Evolutionary conservation across 768 basidiomycete species (phyloP), one percentile per base, ranked within the genome.

Genomic region (Lactifluus pinguis): DNA sequence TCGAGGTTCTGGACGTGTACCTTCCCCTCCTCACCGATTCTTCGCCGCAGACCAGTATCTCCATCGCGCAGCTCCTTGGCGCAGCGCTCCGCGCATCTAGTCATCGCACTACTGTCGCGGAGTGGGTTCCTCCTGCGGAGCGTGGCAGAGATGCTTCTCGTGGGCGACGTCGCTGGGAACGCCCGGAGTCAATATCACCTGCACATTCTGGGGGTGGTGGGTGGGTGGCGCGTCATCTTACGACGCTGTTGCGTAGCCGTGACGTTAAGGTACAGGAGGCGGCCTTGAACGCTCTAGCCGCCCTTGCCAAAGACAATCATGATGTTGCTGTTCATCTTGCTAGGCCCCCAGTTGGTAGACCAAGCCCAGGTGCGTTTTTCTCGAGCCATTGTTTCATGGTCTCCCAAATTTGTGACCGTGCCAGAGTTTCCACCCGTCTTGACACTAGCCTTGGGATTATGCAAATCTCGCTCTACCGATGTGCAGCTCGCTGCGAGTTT

Each of bases 81-180:
- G 73, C 76, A 10, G 72, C 79, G 0, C 71, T 87, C 7, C 79
- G 86, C 6, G 76, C 72, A 1, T 73, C 75, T 0, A 67, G 68
- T 3, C 81, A 88, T 65, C 77, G 87, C 21, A 68, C 69, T 1
- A 72, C 75, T 2, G 73, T 89, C 15, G 72, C 80, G 0, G 80
- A 82, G 25, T 90, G 88, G 88, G 67, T 83, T 0, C 88, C 86
- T 7, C 79, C 74, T 0, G 66, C 70, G 0, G 85, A 88, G 21
- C 74, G 86, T 21, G 68, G 75, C 44, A 79, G 76, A 62, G 83
- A 84, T 54, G 73, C 77, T 36, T 51, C 61, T 29, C 84, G 79
- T 63, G 77, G 76, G 2, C 81, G 81, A 60, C 77, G 89, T 1
- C 86, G 88, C 4, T 92, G 89, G 89, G 89, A 91, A 72, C 85